Evolutionary conservation across 306 rosid genomes (phyloP).

Genomic region (Coriaria nepalensis): DNA sequence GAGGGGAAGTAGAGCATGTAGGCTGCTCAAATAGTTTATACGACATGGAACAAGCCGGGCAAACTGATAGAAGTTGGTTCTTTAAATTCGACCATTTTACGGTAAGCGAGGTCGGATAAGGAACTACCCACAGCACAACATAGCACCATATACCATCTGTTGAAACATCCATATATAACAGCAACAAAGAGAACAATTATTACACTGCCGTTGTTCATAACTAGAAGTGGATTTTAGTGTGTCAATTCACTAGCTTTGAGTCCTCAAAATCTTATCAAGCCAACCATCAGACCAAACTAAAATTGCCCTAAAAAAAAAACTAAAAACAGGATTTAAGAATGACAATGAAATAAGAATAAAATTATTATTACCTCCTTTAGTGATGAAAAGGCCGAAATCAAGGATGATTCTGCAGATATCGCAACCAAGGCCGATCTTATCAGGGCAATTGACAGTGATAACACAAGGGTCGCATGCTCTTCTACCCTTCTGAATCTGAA

Average conservation of each 20-base stretch:
- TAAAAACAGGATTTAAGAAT: not conserved
- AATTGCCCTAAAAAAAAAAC: no score
- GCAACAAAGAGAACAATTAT: not conserved
- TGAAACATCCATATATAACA: constrained; percentile 32
- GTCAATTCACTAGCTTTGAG: no score
- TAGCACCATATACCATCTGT: constrained; percentile 82
- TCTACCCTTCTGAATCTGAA: constrained; percentile 32
- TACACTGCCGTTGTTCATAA: no score
- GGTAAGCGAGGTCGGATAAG: constrained; percentile 23
- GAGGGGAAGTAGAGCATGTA: constrained; percentile 18
- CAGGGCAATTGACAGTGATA: constrained; percentile 65
- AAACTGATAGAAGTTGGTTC: constrained; percentile 40
- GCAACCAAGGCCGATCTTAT: constrained; percentile 60
- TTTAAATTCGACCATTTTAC: constrained; percentile 38
- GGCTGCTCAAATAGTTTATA: constrained; percentile 31
- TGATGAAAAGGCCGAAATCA: constrained; percentile 49
- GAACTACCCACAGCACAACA: constrained; percentile 56
- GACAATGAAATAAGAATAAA: no score
- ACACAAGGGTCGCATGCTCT: constrained; percentile 32
- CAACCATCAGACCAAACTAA: no score
- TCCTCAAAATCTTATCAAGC: no score
- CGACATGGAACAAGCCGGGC: constrained; percentile 38
- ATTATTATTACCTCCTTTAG: constrained; percentile 74
- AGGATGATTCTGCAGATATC: constrained; percentile 58
- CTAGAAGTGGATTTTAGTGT: no score